These are phyloP conservation scores for Aspergillus piperis DNA, from an alignment of 2,329 filamentous ascomycete species.

Conservation along the genomic window DNA sequence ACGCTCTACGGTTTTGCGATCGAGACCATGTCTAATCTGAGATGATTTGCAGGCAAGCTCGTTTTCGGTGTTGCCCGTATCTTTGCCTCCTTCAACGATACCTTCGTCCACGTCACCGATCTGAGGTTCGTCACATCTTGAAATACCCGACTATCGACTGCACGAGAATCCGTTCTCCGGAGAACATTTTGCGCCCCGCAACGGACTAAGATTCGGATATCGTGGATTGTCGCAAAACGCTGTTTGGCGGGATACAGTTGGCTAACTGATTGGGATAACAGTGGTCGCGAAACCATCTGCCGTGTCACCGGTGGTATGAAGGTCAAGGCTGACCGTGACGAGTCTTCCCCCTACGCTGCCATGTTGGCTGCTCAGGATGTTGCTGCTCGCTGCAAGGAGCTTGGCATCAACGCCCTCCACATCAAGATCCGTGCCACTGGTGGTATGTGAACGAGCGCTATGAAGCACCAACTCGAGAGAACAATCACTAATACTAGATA, in stretches of 20 bases:
- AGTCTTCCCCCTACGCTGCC: slow-evolving; percentile 99
- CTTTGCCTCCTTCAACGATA: slow-evolving; percentile 93
- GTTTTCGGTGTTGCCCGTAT: slow-evolving; percentile 98
- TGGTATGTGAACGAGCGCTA: slow-evolving; percentile 59
- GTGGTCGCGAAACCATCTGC: slow-evolving; percentile 99
- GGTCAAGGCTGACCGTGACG: slow-evolving; percentile 99
- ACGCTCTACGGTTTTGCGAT: not conserved
- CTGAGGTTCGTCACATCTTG: slow-evolving; percentile 66
- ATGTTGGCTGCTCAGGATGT: slow-evolving; percentile 99
- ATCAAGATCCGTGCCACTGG: slow-evolving; percentile 99
- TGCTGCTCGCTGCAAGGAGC: slow-evolving; percentile 83
- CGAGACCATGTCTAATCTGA: slow-evolving; percentile 10
- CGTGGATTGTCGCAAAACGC: not conserved
- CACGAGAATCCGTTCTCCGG: not conserved
- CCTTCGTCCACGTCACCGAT: slow-evolving; percentile 99
- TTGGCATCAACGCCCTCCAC: slow-evolving; percentile 93
- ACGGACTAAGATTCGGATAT: not conserved
- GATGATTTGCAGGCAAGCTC: slow-evolving; percentile 70
- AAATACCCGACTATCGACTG: not conserved
- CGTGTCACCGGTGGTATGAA: slow-evolving; percentile 99
- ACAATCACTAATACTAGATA: slow-evolving; percentile 7
- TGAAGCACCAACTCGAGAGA: not conserved
- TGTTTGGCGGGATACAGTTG: not conserved
- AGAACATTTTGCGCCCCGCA: not conserved
- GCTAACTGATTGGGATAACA: slow-evolving; percentile 45